Base-by-base conservation (phyloP, 495 filamentous ascomycete genomes). In the Rusavskia elegans region DNA sequence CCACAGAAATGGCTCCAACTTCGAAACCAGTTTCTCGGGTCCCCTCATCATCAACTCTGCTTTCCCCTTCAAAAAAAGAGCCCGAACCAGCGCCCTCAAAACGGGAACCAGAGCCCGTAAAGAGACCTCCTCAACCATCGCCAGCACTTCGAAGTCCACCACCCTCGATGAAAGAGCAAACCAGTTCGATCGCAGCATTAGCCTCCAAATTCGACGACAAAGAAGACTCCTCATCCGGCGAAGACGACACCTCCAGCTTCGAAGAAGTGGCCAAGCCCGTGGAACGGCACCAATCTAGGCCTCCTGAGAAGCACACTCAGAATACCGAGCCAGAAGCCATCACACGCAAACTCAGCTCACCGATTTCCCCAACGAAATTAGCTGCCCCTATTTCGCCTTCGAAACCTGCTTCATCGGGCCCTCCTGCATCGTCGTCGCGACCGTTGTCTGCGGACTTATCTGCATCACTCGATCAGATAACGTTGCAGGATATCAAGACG, bases 161-260 rank as follows among this genome's bases (percentile, higher is more conserved):
- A 17, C 80, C 79, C 2, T 81, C 77, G 5, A 80, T 89, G 71
- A 80, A 80, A 55, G 86, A 92, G 54, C 88, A 89, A 70, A 87
- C 87, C 58, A 75, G 73, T 49, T 90, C 87, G 0, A 89, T 96
- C 68, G 79, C 85, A 29, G 78, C 78, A 49, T 79, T 88, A 71
- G 89, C 89, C 1, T 77, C 75, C 61, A 94, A 89, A 66, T 95
- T 83, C 63, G 79, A 86, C 62, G 67, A 84, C 16, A 79, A 82
- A 23, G 79, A 77, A 19, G 77, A 76, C 11, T 67, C 68, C 13
- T 29, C 50, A 1, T 48, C 49, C 9, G 70, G 68, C 13, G 70
- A 77, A 9, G 79, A 82, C 48, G 84, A 87, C 44, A 73, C 76
- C 13, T 88, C 84, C 5, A 84, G 81, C 66, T 95, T 95, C 60